Conservation (phyloP, 768 basidiomycete genomes). For the Xerocomellus dryophilus region DNA sequence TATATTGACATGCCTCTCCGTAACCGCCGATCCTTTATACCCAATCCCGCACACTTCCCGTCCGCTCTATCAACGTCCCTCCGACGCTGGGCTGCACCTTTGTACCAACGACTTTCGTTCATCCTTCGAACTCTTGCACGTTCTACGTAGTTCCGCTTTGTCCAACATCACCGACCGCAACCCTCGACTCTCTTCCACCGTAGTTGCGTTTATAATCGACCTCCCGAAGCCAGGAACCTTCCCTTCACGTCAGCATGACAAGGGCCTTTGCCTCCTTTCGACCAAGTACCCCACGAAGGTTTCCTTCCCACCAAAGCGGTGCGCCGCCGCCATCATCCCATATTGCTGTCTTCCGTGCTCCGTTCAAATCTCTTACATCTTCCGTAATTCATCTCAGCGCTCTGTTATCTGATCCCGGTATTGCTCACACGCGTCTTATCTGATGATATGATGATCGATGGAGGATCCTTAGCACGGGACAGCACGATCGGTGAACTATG, state of each 20-base stretch:
- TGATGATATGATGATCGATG: constrained; percentile 11
- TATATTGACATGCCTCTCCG: constrained; percentile 2
- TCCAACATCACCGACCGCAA: background rate
- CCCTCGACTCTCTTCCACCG: background rate
- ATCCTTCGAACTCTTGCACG: background rate
- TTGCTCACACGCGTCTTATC: constrained; percentile 6
- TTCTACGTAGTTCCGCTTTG: background rate
- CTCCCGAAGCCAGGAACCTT: background rate
- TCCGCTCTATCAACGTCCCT: constrained; percentile 5
- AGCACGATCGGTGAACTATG: background rate
- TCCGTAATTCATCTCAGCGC: constrained; percentile 2
- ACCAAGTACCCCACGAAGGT: background rate
- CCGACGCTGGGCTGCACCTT: background rate
- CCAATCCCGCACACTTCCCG: background rate
- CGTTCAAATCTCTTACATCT: background rate
- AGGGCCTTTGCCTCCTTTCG: constrained; percentile 4
- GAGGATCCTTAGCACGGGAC: background rate
- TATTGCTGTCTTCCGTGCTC: constrained; percentile 3
- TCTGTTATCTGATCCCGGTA: background rate
- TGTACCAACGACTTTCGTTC: background rate
- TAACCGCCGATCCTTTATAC: constrained; percentile 5
- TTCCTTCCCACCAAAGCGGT: constrained; percentile 13
- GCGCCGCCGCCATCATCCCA: constrained; percentile 1
- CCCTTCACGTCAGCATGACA: constrained; percentile 7
- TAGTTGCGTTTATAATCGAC: background rate